Evolutionary conservation across 108 stramenopile genomes (phyloP), one percentile per base, ranked within the genome.

Genomic region (Discostella stelligeroides): DNA sequence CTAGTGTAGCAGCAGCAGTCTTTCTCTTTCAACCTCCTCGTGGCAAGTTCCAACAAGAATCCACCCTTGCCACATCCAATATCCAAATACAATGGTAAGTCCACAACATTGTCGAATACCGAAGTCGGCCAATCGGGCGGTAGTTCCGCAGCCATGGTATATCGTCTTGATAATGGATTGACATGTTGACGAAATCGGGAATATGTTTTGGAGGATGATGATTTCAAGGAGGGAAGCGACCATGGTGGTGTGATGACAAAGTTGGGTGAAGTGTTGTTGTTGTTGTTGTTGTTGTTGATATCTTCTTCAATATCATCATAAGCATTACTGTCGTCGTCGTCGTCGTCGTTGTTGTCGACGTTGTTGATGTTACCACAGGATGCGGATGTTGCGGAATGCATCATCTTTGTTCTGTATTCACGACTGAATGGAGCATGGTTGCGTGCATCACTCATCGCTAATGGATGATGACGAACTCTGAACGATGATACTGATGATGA

Each of bases 1-100:
- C 48, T 3, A 14, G n/a, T n/a, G n/a, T n/a, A n/a, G n/a, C n/a
- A n/a, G n/a, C n/a, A n/a, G n/a, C n/a, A n/a, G n/a, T 25, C 53
- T 28, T 25, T 28, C 27, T 29, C 28, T 34, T 34, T 28, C 61
- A 60, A 24, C 15, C 71, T 68, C 12, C n/a, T n/a, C n/a, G n/a
- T n/a, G n/a, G 91, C 95, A 41, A 89, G 38, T 27, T 93, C 89
- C 40, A 94, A 28, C 23, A 90, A 55, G 60, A 94, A 96, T 7
- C 92, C 92, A 5, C 96, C 96, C 59, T 91, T 85, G 0, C 88
- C 91, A 75, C 90, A 91, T 18, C 96, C 96, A 75, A 96, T 88
- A 67, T 96, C 96, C 28, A 96, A 28, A 73, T 85, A 88, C 4
- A 93, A 62, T 12, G 93, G 93, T 46, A 80, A 53, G 40, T 69